Base-by-base conservation (phyloP, 2,329 filamentous ascomycete genomes). In the Monosporascus sp. region DNA sequence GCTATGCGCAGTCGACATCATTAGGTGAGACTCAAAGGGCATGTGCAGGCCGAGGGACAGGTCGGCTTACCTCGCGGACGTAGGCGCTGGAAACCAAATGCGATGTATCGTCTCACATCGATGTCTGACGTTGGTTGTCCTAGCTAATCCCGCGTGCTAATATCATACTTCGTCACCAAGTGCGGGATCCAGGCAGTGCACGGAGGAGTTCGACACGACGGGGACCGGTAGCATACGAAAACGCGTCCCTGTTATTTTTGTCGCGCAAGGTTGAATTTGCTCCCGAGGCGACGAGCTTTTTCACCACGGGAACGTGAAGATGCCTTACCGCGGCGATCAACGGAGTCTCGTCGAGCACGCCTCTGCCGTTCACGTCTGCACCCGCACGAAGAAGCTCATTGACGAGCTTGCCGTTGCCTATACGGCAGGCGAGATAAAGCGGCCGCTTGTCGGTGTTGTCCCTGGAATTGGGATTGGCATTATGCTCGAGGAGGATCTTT, bases 361-460 rank as follows among this genome's bases (percentile, higher is more conserved):
- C 47, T 16, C 31, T 19, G 17, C 27, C 22, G 27, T 49, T 38
- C 31, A 17, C 27, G 5, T 37, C 36, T 14, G 47, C 47, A 17
- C 47, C 27, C 19, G 47, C 47, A 3, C 17, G 17, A n/a, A 49
- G 26, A 8, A 49, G 27, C 17, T 38, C 7, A 8, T 38, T 5
- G 19, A 49, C 31, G 16, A 38, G 8, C 20, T 49, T n/a, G 4
- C 19, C 9, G 31, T 49, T 38, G 27, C 47, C 47, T 16, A 49
- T 17, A 22, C 7, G 19, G 20, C 19, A 11, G 9, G 47, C 47
- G n/a, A 49, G 47, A 19, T 49, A 38, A 11, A 49, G 47, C 17
- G 47, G 47, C n/a, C 26, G 19, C 47, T 49, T 38, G 31, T 49
- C 47, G 47, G 31, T 37, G 36, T 38, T 49, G 36, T 49, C 47